Base-by-base conservation (phyloP, 1,284 basidiomycete genomes). In the Pyrrhoderma lamaoense region DNA sequence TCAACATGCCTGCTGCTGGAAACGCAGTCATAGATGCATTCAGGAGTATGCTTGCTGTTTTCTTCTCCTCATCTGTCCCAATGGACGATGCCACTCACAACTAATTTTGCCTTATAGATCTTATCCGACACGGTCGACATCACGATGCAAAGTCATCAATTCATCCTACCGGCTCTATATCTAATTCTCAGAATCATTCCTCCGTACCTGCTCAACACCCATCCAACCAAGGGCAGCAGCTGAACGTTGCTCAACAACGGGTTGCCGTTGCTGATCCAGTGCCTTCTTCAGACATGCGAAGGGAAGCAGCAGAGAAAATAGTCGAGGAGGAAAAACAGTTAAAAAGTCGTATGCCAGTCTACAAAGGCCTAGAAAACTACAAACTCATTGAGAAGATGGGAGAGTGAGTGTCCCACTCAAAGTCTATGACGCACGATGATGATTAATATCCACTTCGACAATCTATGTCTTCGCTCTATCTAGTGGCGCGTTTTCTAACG, bases 401-500 rank as follows among this genome's bases (percentile, higher is more conserved):
- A 74, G 93, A 96, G 89, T 93, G 58, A 69, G 89, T 71, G 16
- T 70, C 43, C 27, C 53, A 47, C 38, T 38, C 39, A 31, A 45
- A 53, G 51, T 35, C 39, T 31, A 31, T 31, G 27, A 31, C 11
- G 11, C 27, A 31, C n/a, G n/a, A n/a, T 31, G 11, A 5, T 31
- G 49, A 48, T 60, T 49, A 47, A 51, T 55, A 53, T 54, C 39
- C 52, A 39, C 51, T 49, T 51, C 58, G 53, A 51, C 56, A 46
- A 27, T 45, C 54, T 57, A 31, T 31, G 38, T 22, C 54, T 51
- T 39, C 53, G 42, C 25, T 43, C 47, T 56, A 50, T 39, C 55
- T 56, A 91, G 89, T 61, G 96, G 96, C 57, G 96, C 96, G 36
- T 99, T 99, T 67, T 98, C 95, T 9, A 93, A 97, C 64, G 96